These are phyloP conservation scores for Hansfordia pulvinata DNA, from an alignment of 2,329 filamentous ascomycete genomes.

Conservation along the genomic window DNA sequence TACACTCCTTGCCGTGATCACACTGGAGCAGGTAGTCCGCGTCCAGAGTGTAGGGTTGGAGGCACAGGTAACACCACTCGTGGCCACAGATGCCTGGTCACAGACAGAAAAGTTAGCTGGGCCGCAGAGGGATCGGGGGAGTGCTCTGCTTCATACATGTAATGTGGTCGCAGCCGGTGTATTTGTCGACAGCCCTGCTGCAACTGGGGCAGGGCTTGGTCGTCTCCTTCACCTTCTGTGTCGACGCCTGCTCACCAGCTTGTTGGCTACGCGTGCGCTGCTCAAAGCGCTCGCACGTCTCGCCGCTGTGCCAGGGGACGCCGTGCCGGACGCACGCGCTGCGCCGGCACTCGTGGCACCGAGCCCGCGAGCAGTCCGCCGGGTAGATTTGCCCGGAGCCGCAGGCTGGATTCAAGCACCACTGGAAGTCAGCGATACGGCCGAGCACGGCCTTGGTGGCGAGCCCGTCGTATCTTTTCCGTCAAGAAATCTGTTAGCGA, in stretches of 20 bases:
- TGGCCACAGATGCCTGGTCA: slow-evolving; percentile 19
- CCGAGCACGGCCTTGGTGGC: slow-evolving; percentile 16
- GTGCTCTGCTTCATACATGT: no score
- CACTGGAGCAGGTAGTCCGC: slow-evolving; percentile 15
- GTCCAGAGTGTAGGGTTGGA: slow-evolving; percentile 14
- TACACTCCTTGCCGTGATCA: slow-evolving; percentile 16
- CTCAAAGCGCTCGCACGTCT: slow-evolving; percentile 23
- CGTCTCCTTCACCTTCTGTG: slow-evolving; percentile 16
- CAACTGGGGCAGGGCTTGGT: slow-evolving; percentile 22
- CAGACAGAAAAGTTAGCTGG: not conserved
- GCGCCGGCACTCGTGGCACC: slow-evolving; percentile 17
- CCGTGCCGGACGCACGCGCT: slow-evolving; percentile 19
- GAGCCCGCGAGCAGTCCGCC: slow-evolving; percentile 15
- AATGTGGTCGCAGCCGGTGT: slow-evolving; percentile 24
- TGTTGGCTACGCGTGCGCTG: slow-evolving; percentile 12
- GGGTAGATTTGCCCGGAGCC: slow-evolving; percentile 22
- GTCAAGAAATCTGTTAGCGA: no score
- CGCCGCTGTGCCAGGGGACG: slow-evolving; percentile 21
- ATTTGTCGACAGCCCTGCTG: slow-evolving; percentile 20
- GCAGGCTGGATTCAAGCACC: slow-evolving; percentile 22
- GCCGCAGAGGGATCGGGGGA: slow-evolving; percentile 1
- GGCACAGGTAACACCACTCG: slow-evolving; percentile 26
- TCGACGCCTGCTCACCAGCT: slow-evolving; percentile 18
- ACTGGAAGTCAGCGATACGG: slow-evolving; percentile 18
- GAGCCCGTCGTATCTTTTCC: slow-evolving; percentile 18